Evolutionary conservation across 345 rosid genomes (phyloP), one percentile per base, ranked within the genome.

Genomic region (Lepidium didymum): DNA sequence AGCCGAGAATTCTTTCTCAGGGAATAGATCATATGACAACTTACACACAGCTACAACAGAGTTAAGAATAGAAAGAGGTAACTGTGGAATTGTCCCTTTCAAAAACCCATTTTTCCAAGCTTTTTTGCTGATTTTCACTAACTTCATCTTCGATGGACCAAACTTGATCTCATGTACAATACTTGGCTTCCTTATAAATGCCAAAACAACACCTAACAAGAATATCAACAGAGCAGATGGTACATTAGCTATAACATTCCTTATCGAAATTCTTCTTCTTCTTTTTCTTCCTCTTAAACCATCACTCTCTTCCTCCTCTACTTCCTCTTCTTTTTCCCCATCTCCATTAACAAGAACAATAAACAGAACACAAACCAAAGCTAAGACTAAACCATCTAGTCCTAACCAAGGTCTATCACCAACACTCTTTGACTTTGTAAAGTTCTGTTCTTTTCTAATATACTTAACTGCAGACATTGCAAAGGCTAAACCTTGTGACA

Each of bases 11-110:
- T 87, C 83, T 81, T 80, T 87, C 19, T 82, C 89, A 0, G 94
- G 98, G 31, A 92, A 92, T 18, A 92, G 86, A 78, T 87, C 96
- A 6, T 82, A 77, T 0, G 89, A 86, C 62, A 92, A 47, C 77
- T 87, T 92, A 78, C 96, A 87, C 18, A 92, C 96, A 1, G 84
- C 96, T 54, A 92, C 91, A 19, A 92, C 95, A 0, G 96, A 92
- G 37, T 92, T 92, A 2, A 92, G 66, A n/a, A 89, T 64, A 40
- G 96, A 92, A 19, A 92, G 16, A 33, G 96, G 98, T 2, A 92
- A 80, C 44, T 89, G 95, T 14, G 98, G 95, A 15, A 92, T 76
- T 2, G 96, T 80, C 16, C 96, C 98, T 81, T 85, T 89, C 9
- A 85, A 68, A 27, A 92, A 86, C 16, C 96, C 98, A 25, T 81